Percentiles rank a stretch among this genome's conserved stretches.
phyloP scores from a whole-genome alignment of 148 eudicot genomes.

The Rheum nobile region DNA sequence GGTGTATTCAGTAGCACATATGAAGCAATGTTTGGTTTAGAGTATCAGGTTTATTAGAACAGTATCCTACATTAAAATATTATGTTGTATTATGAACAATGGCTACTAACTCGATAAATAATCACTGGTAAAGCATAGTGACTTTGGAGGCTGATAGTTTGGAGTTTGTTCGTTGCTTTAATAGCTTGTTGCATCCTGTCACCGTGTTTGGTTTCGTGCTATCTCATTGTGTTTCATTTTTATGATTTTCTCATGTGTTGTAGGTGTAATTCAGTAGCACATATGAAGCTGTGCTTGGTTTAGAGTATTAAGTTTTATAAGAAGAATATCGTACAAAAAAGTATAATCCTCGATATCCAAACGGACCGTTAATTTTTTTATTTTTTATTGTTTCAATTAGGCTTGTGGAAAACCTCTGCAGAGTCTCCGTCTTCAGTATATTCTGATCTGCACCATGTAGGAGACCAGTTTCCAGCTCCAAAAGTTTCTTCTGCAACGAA shows the following conservation, averaged over 20 bases:
- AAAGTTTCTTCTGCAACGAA: constrained; percentile 31
- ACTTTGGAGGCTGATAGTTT: too few relatives aligned
- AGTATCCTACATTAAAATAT: too few relatives aligned
- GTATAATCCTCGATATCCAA: neutral
- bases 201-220: too few relatives aligned
- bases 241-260: too few relatives aligned
- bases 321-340: neutral
- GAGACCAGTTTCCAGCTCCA: constrained; percentile 41
- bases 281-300: neutral
- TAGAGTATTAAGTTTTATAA: neutral
- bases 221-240: too few relatives aligned
- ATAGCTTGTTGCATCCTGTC: too few relatives aligned
- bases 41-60: neutral
- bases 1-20: too few relatives aligned
- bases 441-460: constrained; percentile 44
- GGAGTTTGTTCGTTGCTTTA: too few relatives aligned
- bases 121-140: too few relatives aligned
- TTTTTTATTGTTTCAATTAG: constrained; percentile 19
- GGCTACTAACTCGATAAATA: too few relatives aligned
- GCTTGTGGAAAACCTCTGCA: constrained; percentile 51
- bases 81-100: too few relatives aligned
- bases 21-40: neutral
- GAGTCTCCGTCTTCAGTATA: constrained; percentile 39
- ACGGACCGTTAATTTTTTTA: neutral
- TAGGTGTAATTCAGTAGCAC: too few relatives aligned